Percentiles rank a stretch among this genome's conserved stretches.
phyloP scores from a whole-genome alignment of 148 eudicot species.

The Camellia lanceoleosa region DNA sequence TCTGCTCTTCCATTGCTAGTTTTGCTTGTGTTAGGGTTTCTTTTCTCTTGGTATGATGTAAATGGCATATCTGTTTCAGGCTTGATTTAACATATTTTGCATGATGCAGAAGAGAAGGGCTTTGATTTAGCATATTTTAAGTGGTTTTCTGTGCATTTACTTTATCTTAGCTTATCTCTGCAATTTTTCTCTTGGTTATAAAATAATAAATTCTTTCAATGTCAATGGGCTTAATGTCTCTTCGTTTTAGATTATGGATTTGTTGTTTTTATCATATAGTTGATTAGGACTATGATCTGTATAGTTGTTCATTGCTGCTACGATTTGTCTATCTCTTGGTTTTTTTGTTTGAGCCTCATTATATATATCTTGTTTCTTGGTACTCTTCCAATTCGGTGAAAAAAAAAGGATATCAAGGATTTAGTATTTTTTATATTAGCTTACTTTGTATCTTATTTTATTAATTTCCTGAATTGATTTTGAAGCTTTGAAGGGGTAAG shows the following conservation, averaged over 20 bases:
- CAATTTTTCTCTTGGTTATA: too few species aligned
- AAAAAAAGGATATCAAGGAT: neutral
- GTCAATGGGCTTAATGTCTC: neutral
- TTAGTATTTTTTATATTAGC: neutral
- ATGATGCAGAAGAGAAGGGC: too few species aligned
- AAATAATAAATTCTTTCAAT: neutral
- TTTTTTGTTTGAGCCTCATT: neutral
- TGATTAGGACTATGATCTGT: neutral
- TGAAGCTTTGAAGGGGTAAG: neutral
- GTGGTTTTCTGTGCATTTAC: too few species aligned
- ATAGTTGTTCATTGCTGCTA: neutral
- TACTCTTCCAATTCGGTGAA: constrained; percentile 1
- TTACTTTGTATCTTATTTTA: neutral
- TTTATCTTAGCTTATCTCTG: too few species aligned
- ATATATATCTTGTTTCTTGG: too few species aligned
- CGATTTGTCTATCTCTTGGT: too few species aligned
- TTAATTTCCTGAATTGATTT: neutral
- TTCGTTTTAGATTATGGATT: neutral
- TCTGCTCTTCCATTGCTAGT: too few species aligned
- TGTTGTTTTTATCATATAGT: neutral
- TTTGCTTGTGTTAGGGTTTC: too few species aligned
- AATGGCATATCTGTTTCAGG: too few species aligned
- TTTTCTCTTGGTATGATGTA: too few species aligned
- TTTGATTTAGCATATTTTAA: too few species aligned
- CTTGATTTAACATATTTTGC: too few species aligned